Evolutionary conservation across 495 filamentous ascomycete species (phyloP), one percentile per base, ranked within the genome.

Genomic region (Astrothelium macrocarpum): DNA sequence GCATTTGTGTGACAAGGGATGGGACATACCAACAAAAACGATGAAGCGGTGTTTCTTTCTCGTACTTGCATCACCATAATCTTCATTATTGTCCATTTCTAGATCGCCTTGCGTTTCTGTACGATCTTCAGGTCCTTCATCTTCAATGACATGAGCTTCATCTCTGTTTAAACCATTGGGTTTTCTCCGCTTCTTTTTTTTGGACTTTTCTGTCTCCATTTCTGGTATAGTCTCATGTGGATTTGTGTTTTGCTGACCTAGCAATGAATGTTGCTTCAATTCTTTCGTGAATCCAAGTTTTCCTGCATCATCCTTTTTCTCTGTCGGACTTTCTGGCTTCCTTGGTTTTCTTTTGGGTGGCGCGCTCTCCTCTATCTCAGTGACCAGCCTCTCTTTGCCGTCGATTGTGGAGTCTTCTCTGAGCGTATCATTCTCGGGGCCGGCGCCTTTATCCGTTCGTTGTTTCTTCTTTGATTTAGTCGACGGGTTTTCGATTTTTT

Each of bases 11-110:
- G 36, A 42, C 36, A 16, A 16, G 36, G 18, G 10, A 42, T 9
- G 36, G 18, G 49, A 9, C 49, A 3, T 56, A 56, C 49, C 68
- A 31, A 70, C 53, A 59, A 70, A 70, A 34, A 65, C 29, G 59
- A 70, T 66, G 66, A 70, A 70, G 31, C 66, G 66, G 18, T 36
- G 36, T 43, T 64, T 60, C 39, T 32, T 34, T 32, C 31, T 45
- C 0, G 3, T 11, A 32, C 59, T 53, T 25, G 46, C 25, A 20
- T 20, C 59, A 3, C 28, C 42, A 2, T 26, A 23, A 9, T 11
- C 25, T 5, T 28, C 39, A 23, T 32, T 29, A 56, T 26, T 7
- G 16, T 18, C 49, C 11, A 32, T 60, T 14, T 23, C 46, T 11
- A 7, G 26, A 23, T 42, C 63, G 23, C 32, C 39, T 36, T 31